phyloP scores from a whole-genome alignment of 257 asterid species.

The Handroanthus guayacan region DNA sequence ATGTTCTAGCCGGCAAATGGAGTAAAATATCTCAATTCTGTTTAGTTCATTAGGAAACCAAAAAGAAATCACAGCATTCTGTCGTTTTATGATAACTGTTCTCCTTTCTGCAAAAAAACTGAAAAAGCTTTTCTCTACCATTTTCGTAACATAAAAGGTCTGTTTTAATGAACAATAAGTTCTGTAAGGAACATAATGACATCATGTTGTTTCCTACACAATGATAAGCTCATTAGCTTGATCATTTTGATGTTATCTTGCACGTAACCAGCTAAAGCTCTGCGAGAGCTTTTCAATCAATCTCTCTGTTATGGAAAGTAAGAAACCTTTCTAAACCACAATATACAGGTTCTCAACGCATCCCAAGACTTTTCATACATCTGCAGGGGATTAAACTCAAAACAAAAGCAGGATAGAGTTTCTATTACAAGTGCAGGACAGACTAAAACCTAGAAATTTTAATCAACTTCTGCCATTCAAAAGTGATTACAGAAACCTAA shows the following conservation, averaged over 20 bases:
- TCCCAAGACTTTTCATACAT: not conserved
- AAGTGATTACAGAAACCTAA: not conserved
- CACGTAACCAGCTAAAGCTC: not conserved
- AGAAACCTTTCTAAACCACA: not conserved
- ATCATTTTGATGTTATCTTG: not conserved
- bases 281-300: not conserved
- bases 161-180: not conserved
- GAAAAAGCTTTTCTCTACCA: not conserved
- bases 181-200: not conserved
- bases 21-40: not conserved
- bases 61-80: conserved; percentile 13
- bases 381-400: not conserved
- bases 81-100: not conserved
- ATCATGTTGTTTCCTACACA: not conserved
- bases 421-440: not conserved
- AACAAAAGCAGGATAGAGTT: too few relatives aligned
- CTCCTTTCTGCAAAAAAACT: not conserved
- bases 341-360: not conserved
- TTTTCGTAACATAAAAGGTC: not conserved
- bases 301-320: not conserved
- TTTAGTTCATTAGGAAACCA: conserved; percentile 5
- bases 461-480: not conserved
- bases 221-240: not conserved
- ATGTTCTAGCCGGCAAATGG: not conserved
- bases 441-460: not conserved